Evolutionary conservation across 306 rosid genomes (phyloP), one percentile per base, ranked within the genome.

Genomic region (Prunus mongolica): DNA sequence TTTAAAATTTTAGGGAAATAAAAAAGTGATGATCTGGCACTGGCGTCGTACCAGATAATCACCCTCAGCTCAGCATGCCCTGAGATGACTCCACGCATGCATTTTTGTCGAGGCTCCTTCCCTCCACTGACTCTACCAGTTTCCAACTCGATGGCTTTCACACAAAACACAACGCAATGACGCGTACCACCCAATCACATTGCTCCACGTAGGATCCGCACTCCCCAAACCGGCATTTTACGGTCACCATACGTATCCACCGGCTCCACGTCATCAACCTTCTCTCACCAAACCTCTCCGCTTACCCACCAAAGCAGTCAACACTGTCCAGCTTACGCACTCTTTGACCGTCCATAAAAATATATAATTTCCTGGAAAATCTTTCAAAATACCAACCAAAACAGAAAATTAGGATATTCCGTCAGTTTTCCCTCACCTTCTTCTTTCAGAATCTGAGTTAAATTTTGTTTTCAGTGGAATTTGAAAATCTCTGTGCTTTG

Each of bases 131-230:
- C 25, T 20, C 64, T 58, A 32, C 73, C 18, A 7, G 69, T 77
- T 77, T 78, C 67, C 8, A 58, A 12, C 61, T 82, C 25, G n/a
- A 63, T 30, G 64, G 75, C 83, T 30, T 13, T 70, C 61, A 57
- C 52, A 72, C 28, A 19, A 13, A 15, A 57, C 76, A 57, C 56
- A 72, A 30, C 51, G 58, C 49, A 15, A 61, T 89, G 94, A 91
- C 97, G 94, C 84, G 84, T 86, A 80, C 15, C 52, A 6, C 12
- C 97, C 90, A 91, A 89, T 88, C 18, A 86, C 44, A 75, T 49
- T 2, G 11, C 1, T 51, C 84, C 97, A 85, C 65, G 62, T 78
- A 76, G 44, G 88, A n/a, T 30, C 69, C 64, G 18, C 22, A 2
- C 47, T 27, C 46, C 5, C 18, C 24, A 69, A 67, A 80, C 89